phyloP scores from a whole-genome alignment of 192 early-diverging fungal genomes.

The Coemansia asiatica region DNA sequence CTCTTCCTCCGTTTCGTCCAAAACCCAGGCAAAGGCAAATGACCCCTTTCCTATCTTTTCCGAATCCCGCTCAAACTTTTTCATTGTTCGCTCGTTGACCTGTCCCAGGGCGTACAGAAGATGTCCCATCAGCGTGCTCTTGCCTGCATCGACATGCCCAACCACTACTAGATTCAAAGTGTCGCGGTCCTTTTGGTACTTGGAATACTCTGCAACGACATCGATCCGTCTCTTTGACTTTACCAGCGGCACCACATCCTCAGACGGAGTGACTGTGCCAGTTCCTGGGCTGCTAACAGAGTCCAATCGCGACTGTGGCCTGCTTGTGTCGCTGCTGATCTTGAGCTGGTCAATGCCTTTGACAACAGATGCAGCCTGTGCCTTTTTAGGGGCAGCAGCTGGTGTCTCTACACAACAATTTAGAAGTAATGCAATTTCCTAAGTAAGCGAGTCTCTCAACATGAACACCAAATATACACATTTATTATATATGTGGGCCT shows the following conservation, averaged over 20 bases:
- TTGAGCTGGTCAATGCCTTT: constrained; percentile 36
- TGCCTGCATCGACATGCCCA: constrained; percentile 97
- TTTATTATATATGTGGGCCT: constrained; percentile 10
- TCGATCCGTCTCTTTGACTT: constrained; percentile 35
- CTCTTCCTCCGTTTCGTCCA: constrained; percentile 97
- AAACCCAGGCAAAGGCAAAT: constrained; percentile 96
- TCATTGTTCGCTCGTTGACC: constrained; percentile 82
- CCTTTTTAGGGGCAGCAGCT: background rate
- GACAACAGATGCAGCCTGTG: constrained; percentile 3
- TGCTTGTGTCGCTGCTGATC: constrained; percentile 18
- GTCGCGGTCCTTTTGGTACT: constrained; percentile 57
- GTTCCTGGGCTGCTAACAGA: constrained; percentile 3
- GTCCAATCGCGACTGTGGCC: constrained; percentile 13
- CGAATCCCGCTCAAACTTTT: constrained; percentile 86
- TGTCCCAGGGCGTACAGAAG: constrained; percentile 85
- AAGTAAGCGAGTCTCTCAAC: constrained; percentile 13
- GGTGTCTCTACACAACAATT: constrained; percentile 10
- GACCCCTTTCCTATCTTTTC: constrained; percentile 93
- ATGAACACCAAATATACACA: constrained; percentile 10
- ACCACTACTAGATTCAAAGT: constrained; percentile 85
- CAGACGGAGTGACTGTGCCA: constrained; percentile 32
- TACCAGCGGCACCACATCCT: constrained; percentile 15
- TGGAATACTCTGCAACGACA: constrained; percentile 42
- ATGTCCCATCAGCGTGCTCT: constrained; percentile 97
- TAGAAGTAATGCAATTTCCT: constrained; percentile 6